Base-by-base conservation (phyloP, 225 moss, liverwort and hornwort genomes). In the Pleurozium schreberi region DNA sequence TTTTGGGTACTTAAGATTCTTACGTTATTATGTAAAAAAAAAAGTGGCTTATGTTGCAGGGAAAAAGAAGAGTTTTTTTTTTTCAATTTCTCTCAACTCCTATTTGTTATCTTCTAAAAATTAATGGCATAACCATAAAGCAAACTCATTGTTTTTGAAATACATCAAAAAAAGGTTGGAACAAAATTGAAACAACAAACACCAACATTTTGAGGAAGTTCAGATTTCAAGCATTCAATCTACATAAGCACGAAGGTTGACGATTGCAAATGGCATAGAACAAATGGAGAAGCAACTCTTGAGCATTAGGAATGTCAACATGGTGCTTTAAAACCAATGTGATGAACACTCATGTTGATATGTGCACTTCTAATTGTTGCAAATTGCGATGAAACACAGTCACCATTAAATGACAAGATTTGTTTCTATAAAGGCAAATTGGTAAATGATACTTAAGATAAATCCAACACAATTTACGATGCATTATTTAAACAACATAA, bases 261-360 rank as follows among this genome's bases (percentile, higher is more conserved):
- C 17, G 45, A 45, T 28, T 28, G 10, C 3, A 45, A 17, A 45
- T 45, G 45, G 45, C 1, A 0, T 73, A 45, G 6, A 45, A 45
- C 18, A 73, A 73, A 73, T 28, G 2, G 45, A 45, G 1, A 30
- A 30, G 6, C 6, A 73, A 30, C 10, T 73, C 18, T 73, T 45
- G 9, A 45, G 10, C 18, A 30, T 70, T 42, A 70, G 15, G 3
- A 15, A n/a, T 4, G 2, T 67, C 8, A n/a, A 9, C 3, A 25
- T 0, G 0, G 5, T 9, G 27, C 70, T 42, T 9, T 5, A 70
- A 42, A 70, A 26, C 5, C 70, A 42, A 42, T 42, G 15, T 42
- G 5, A 42, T 18, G 18, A 45, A 38, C 0, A 0, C 10, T 45
- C 18, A 28, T 3, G 1, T 18, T 28, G 2, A 0, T 16, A 28